Evolutionary conservation across 768 basidiomycete species (phyloP).

Genomic region (Leccinum imitatum): DNA sequence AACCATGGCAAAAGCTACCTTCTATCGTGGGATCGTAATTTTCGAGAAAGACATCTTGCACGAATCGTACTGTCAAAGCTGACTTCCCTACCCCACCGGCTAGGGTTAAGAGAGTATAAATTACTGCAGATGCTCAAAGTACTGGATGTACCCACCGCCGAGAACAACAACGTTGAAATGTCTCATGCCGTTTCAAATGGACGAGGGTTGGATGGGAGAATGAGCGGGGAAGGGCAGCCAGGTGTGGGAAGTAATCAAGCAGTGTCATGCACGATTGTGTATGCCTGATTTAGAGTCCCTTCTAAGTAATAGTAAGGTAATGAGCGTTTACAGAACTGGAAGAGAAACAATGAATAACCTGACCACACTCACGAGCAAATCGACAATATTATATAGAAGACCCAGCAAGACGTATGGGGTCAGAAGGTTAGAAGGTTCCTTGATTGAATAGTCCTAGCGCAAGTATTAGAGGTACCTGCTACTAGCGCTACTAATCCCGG

Average conservation of each 20-base stretch:
- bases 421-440: neutral
- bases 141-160: slow-evolving; percentile 54
- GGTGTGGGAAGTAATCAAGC: slow-evolving; percentile 26
- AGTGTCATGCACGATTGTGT: slow-evolving; percentile 12
- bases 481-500: neutral
- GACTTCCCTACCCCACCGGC: slow-evolving; percentile 91
- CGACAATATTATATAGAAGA: no score
- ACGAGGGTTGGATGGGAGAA: slow-evolving; percentile 11
- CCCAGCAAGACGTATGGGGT: neutral
- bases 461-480: neutral
- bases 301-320: slow-evolving; percentile 4
- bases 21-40: slow-evolving; percentile 85
- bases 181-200: slow-evolving; percentile 44
- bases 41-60: slow-evolving; percentile 70
- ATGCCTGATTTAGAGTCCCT: slow-evolving; percentile 5
- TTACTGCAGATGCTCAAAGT: neutral
- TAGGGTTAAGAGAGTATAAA: slow-evolving; percentile 28
- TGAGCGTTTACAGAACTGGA: slow-evolving; percentile 3
- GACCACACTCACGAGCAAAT: slow-evolving; percentile 2
- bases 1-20: slow-evolving; percentile 42
- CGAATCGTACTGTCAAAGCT: slow-evolving; percentile 78
- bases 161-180: slow-evolving; percentile 78
- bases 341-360: neutral
- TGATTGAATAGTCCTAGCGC: neutral
- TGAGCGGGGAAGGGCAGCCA: slow-evolving; percentile 2